Evolutionary conservation across 208 protist species (phyloP).

Genomic region (Phytomonas serpens): DNA sequence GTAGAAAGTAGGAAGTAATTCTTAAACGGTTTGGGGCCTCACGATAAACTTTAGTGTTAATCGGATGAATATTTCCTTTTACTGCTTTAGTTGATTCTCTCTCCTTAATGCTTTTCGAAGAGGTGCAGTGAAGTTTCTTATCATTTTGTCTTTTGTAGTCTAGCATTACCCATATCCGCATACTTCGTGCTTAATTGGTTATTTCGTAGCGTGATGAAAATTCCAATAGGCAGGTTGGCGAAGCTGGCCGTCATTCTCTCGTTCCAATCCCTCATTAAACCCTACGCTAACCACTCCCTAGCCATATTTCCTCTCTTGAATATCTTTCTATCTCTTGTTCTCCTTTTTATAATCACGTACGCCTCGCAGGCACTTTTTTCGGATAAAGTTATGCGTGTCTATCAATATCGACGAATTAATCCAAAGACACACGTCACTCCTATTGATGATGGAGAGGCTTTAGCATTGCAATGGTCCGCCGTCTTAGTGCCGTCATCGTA

Average conservation of each 20-base stretch:
- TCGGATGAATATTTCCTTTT: neutral
- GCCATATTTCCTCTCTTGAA: neutral
- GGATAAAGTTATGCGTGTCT: conserved; percentile 16
- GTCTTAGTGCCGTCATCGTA: conserved; percentile 19
- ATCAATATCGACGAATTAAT: neutral
- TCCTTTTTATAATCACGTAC: conserved; percentile 13
- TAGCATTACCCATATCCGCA: neutral
- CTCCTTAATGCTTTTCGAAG: neutral
- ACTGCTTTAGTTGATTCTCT: neutral
- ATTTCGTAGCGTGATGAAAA: neutral
- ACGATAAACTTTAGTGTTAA: neutral
- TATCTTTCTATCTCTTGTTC: conserved; percentile 6
- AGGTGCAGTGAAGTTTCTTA: neutral
- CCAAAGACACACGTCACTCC: neutral
- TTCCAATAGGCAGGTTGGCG: neutral
- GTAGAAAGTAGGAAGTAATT: neutral
- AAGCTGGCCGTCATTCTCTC: neutral
- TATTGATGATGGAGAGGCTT: neutral
- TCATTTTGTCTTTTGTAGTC: neutral
- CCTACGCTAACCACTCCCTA: neutral
- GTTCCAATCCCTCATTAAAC: neutral
- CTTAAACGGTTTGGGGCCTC: neutral
- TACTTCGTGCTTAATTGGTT: neutral
- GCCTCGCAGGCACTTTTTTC: conserved; percentile 15
- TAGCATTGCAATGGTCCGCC: neutral